Base-by-base conservation (phyloP, 768 basidiomycete species). In the Saitozyma sp. region DNA sequence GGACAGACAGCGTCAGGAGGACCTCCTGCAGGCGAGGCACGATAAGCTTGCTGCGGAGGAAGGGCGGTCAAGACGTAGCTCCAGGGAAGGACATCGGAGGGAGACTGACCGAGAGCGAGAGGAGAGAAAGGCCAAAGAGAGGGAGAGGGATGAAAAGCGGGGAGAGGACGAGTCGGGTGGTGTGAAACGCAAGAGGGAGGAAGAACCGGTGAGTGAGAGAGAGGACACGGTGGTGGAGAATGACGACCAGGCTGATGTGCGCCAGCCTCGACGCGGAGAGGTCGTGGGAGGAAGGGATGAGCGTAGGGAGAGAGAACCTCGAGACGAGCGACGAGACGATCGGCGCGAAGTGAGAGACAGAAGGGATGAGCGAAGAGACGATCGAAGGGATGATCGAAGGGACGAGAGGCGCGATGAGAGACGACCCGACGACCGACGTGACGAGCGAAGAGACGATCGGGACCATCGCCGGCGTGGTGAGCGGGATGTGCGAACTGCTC, bases 261-360 rank as follows among this genome's bases (percentile, higher is more conserved):
- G 29, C 8, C 45, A 55, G 50, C 61, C 61, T 8, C 43, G 61
- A 17, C 43, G 68, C 16, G 62, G 66, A 51, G 68, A 69, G 37
- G 64, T 17, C 62, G 65, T 6, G 20, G 64, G 56, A n/a, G 58
- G 39, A 2, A 45, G 62, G 17, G 59, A 60, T 17, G 13, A 55
- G 9, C 17, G 39, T 14, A 54, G 40, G 52, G 60, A 61, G 8
- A 56, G 49, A 54, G 20, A 58, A 45, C 37, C 90, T 88, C 11
- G 71, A 81, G 9, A 80, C 78, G 46, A 83, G 92, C 50, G 84
- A 87, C 67, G 78, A 76, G 57, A 42, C 50, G 54, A 59, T 37
- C 45, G 57, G 50, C 50, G 66, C 11, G 54, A 62, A 3, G 14
- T 14, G 14, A 39, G 13, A 14, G 40, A 71, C 20, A 45, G 43